A percentile compares a stretch with the other conserved stretches of the same genome.
These are phyloP conservation scores for Panicum virgatum DNA, from an alignment of 202 grass and related monocot genomes.

Conservation along the genomic window DNA sequence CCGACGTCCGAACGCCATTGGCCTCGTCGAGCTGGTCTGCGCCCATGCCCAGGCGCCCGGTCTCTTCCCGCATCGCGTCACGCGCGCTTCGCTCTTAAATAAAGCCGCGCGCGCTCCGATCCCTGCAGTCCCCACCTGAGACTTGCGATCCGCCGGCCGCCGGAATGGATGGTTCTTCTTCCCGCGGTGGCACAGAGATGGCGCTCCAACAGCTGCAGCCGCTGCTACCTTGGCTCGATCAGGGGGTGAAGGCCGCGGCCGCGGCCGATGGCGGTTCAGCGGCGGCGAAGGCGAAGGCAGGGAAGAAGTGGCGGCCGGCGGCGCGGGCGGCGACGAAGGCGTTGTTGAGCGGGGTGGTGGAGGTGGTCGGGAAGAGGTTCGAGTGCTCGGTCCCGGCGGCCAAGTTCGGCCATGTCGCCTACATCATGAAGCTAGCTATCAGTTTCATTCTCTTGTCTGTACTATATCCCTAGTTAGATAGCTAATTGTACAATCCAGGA, in stretches of 20 bases:
- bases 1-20: slow-evolving; percentile 16
- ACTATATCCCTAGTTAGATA: not conserved
- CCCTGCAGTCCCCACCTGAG: not conserved
- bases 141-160: not conserved
- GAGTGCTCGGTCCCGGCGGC: slow-evolving; percentile 34
- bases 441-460: not conserved
- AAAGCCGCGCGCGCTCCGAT: not conserved
- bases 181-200: not conserved
- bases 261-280: not conserved
- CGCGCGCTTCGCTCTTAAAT: not conserved
- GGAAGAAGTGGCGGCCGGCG: not conserved
- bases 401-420: slow-evolving; percentile 44
- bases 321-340: not conserved
- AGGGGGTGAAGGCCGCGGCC: not conserved
- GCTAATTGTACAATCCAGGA: not conserved
- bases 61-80: not conserved
- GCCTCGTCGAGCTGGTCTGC: not conserved
- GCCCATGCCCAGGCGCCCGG: not conserved
- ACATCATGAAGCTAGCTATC: slow-evolving; percentile 32
- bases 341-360: not conserved
- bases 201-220: not conserved
- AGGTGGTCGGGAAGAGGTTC: slow-evolving; percentile 13
- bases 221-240: not conserved
- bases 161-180: not conserved
- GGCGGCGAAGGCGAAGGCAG: not conserved